phyloP scores from a whole-genome alignment of 352 stramenopile genomes.

The Aphanomyces stellatus region DNA sequence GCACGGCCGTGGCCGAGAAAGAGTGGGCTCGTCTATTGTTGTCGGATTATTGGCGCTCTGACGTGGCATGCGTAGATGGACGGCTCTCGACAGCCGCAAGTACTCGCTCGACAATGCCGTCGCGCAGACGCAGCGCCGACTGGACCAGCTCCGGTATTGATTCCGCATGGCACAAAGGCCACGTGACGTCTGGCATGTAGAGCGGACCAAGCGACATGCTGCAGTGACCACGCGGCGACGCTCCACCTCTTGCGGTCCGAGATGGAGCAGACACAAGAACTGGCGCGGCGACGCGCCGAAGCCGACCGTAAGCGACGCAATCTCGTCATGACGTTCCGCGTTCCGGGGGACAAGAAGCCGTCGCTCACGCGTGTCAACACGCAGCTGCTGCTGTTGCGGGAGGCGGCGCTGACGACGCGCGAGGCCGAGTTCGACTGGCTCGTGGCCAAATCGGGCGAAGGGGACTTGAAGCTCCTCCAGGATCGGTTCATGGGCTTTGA shows the following conservation, averaged over 20 bases:
- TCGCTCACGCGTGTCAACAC: conserved; percentile 10
- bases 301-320: neutral
- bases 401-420: conserved; percentile 51
- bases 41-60: no score
- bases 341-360: conserved; percentile 19
- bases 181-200: neutral
- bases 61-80: no score
- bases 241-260: conserved; percentile 1
- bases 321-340: neutral
- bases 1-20: conserved; percentile 22
- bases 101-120: neutral
- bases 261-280: conserved; percentile 17
- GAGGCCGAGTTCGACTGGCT: conserved; percentile 50
- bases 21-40: no score
- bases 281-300: conserved; percentile 22
- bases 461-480: conserved; percentile 37
- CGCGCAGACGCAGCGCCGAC: neutral
- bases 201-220: no score
- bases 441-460: conserved; percentile 39
- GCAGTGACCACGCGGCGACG: neutral
- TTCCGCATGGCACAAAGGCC: neutral
- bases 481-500: conserved; percentile 38
- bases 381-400: conserved; percentile 22
- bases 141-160: neutral
- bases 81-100: neutral